Base-by-base conservation (phyloP, 768 basidiomycete genomes). In the Russula abietina region DNA sequence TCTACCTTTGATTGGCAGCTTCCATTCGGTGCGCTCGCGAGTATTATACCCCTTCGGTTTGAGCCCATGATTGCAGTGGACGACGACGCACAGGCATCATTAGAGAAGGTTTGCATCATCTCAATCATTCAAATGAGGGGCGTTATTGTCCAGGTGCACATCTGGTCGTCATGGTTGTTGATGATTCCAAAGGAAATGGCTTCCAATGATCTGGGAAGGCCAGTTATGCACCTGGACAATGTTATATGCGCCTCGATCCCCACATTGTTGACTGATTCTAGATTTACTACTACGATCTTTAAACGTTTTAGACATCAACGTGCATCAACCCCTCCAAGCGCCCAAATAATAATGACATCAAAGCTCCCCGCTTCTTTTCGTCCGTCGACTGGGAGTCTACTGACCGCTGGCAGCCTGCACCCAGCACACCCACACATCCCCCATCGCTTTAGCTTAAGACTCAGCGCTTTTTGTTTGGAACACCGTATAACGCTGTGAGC, bases 1-100 rank as follows among this genome's bases (percentile, higher is more conserved):
- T 38, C 5, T 2, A 11, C 11, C 1, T 11, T 28, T 36, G 19
- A 36, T 19, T 43, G 4, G 11, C 58, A 67, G 67, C 62, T 62
- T 38, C 67, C 67, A 14, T 67, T 67, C 49, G 67, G 65, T 12
- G 14, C 67, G 26, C 45, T 62, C 2, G 67, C 55, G 67, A 67
- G 51, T 38, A 57, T 24, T 43, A 28, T 51, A 53, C n/a, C 26
- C 30, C n/a, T 22, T 14, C 28, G 22, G 22, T 62, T 67, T 28
- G 57, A 49, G 28, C 65, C 57, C 32, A n/a, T n/a, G n/a, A 58
- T 61, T 19, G 67, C 66, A 45, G 43, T 67, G 6, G 67, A 67
- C 55, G 58, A 66, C 30, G 36, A 51, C n/a, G 64, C 67, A 11
- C 57, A 62, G 19, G 51, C 54, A 3, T 30, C 66, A 26, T 59